Evolutionary conservation across 1,139 yeast genomes (phyloP), one percentile per base, ranked within the genome.

Genomic region (Yamadazyma trypodendri): DNA sequence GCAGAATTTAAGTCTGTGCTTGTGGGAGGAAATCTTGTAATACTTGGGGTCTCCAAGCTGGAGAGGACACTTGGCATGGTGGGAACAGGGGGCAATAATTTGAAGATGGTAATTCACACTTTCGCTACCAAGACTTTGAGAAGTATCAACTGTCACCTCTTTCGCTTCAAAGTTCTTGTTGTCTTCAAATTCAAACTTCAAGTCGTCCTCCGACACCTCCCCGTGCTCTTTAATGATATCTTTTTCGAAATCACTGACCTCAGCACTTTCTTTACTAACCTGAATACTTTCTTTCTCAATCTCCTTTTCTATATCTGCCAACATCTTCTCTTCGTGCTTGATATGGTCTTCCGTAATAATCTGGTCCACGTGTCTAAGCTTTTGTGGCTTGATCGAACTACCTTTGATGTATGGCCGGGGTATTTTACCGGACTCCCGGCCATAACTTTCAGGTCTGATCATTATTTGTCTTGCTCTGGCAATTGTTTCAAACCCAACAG

Each of bases 381-480:
- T 58, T 42, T 68, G 75, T 2, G 76, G 76, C 48, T 65, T 70
- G 27, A 56, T 49, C 3, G 60, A 53, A 2, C 77, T 73, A 8
- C 80, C 85, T 40, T 72, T 72, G 43, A 75, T 64, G 62, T 82
- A 86, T 2, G 87, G 84, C 45, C 92, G 70, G 22, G 95, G 94
- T 16, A 79, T 69, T 53, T 84, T 84, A 1, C 84, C 83, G 15
- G 60, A 55, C 46, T 80, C 86, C 3, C 62, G 57, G 6, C 63
- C 69, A 47, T 66, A 71, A 5, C 79, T 75, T 51, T 87, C 95
- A 0, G 97, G 96, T 46, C 97, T 75, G 16, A 92, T 66, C 79
- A 89, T 79, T 8, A 87, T 60, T 58, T 92, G 96, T 52, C 98
- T 73, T 1, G 97, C 97, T 40, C 96, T 72, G 0, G 96, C 95